These are phyloP conservation scores for Elsinoe necatrix DNA, from an alignment of 2,329 filamentous ascomycete species.

Conservation along the genomic window DNA sequence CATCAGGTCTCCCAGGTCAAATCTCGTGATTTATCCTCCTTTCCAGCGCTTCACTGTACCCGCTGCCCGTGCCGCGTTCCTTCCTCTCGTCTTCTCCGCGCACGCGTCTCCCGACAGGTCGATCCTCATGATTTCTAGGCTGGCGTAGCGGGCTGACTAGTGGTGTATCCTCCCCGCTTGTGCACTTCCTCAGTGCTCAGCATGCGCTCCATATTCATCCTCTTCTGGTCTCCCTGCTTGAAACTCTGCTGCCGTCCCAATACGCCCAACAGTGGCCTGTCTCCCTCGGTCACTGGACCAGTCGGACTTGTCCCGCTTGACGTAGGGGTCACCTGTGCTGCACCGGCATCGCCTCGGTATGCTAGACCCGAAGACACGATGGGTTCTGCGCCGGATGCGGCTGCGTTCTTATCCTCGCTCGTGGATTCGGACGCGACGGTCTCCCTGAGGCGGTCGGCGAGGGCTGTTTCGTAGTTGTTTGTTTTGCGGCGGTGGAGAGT, in stretches of 20 bases:
- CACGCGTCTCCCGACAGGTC: too few relatives aligned
- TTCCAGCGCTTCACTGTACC: neutral
- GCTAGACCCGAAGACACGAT: slow-evolving; percentile 1
- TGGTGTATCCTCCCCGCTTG: slow-evolving; percentile 12
- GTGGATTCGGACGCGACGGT: neutral
- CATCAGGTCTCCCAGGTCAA: neutral
- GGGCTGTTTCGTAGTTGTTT: slow-evolving; percentile 26
- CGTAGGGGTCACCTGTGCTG: slow-evolving; percentile 4
- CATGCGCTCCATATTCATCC: slow-evolving; percentile 25
- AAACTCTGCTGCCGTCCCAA: slow-evolving; percentile 26
- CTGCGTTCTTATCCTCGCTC: neutral
- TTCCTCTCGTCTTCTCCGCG: too few relatives aligned
- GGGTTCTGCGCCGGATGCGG: neutral
- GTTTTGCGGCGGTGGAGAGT: slow-evolving; percentile 21
- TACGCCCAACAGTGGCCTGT: slow-evolving; percentile 12
- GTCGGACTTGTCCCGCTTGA: slow-evolving; percentile 19
- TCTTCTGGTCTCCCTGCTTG: slow-evolving; percentile 26
- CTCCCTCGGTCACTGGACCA: neutral
- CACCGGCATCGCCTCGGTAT: slow-evolving; percentile 14
- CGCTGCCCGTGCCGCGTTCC: neutral
- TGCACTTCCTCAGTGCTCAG: slow-evolving; percentile 17
- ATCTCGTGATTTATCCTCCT: neutral
- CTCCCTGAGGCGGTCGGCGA: slow-evolving; percentile 15
- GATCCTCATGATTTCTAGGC: neutral
- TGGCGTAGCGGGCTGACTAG: neutral